These are phyloP conservation scores for Raffaelea ambrosiae DNA, from an alignment of 2,329 filamentous ascomycete genomes.

Conservation along the genomic window DNA sequence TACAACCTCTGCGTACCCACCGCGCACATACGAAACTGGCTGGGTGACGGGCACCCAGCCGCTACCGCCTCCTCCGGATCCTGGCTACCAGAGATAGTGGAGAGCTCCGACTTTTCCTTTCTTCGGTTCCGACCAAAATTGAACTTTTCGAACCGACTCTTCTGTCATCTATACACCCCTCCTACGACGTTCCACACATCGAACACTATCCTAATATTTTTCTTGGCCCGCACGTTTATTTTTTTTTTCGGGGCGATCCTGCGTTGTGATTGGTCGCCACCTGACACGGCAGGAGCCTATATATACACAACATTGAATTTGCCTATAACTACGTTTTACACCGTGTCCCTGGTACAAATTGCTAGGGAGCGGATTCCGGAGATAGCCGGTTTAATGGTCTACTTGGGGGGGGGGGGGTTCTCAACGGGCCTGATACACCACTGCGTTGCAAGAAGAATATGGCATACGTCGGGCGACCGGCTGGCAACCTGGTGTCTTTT, in stretches of 20 bases:
- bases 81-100: neutral
- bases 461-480: too few relatives aligned
- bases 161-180: neutral
- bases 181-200: neutral
- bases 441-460: too few relatives aligned
- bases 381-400: too few relatives aligned
- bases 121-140: conserved; percentile 26
- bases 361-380: too few relatives aligned
- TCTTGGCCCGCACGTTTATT: neutral
- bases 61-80: conserved; percentile 34
- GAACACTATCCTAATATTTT: neutral
- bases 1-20: conserved; percentile 5
- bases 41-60: conserved; percentile 4
- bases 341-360: too few relatives aligned
- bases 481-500: neutral
- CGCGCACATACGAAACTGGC: conserved; percentile 13
- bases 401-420: too few relatives aligned
- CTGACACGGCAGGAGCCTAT: too few relatives aligned
- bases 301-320: too few relatives aligned
- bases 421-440: too few relatives aligned
- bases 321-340: too few relatives aligned
- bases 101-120: conserved; percentile 19
- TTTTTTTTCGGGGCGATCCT: neutral
- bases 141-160: neutral
- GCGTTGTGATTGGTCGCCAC: neutral